Base-by-base conservation (phyloP, 768 basidiomycete genomes). In the Agrocybe chaxingu region DNA sequence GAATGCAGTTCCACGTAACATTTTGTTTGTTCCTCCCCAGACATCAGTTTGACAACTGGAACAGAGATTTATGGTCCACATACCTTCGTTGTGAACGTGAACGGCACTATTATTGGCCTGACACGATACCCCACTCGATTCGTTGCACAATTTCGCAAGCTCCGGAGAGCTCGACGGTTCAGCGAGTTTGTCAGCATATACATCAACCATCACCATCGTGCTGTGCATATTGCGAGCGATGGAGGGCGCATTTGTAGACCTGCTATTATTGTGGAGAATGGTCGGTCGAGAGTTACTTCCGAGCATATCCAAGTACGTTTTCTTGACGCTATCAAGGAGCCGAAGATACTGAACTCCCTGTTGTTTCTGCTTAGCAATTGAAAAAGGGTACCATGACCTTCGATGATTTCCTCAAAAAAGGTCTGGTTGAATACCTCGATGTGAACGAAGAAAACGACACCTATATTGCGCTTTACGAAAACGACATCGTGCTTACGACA, bases 391-490 rank as follows among this genome's bases (percentile, higher is more conserved):
- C 70, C 43, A 78, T 90, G 38, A 82, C 83, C 3, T 99, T 99
- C 63, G 96, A 99, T 66, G 93, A 95, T 66, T 98, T 99, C 71
- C 75, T 99, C 16, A 79, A 80, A 41, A 84, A 85, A 55, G 97
- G 97, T 30, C 79, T 99, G 10, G 92, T 98, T 52, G 97, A 99
- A 66, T 99, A 99, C 64, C 84, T 98, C 36, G 97, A 98, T 65
- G 95, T 98, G 47, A 99, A 99, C 66, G 97, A 99, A 70, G 97
- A 99, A 70, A 98, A 98, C 65, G 97, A 98, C 69, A 87, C 95
- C 13, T 87, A 87, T 66, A 96, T 99, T 57, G 94, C 97, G 1
- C 77, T 98, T 40, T 95, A 97, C 69, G 97, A 99, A 69, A 70
- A 80, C 30, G 83, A 93, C 66, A 92, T 98, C 60, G 81, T 83